These are phyloP conservation scores for Amaranthus palmeri DNA, from an alignment of 148 eudicot species.

Conservation along the genomic window DNA sequence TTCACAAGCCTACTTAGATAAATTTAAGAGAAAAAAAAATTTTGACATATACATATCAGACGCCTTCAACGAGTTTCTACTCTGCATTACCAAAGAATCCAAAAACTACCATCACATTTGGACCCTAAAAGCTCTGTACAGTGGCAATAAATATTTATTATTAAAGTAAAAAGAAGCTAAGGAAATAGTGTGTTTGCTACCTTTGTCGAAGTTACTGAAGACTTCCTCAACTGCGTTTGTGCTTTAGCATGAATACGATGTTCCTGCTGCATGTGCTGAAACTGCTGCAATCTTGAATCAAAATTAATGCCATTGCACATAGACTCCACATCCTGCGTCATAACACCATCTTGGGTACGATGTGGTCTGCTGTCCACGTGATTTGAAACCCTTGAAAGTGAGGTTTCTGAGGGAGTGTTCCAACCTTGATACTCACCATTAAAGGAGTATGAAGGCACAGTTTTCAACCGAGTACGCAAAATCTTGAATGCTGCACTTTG, in stretches of 20 bases:
- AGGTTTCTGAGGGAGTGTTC: conserved; percentile 32
- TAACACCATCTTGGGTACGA: conserved; percentile 46
- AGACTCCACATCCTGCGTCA: conserved; percentile 33
- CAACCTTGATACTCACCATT: conserved; percentile 37
- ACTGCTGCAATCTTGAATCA: conserved; percentile 60
- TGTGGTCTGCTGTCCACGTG: conserved; percentile 25
- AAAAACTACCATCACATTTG: background rate
- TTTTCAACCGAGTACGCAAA: conserved; percentile 79
- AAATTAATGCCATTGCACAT: conserved; percentile 71
- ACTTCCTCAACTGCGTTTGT: conserved; percentile 36
- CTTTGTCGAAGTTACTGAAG: conserved; percentile 45
- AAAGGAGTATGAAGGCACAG: conserved; percentile 78
- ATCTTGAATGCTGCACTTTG: conserved; percentile 84
- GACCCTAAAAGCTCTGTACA: background rate
- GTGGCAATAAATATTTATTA: too few relatives aligned
- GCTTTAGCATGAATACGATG: conserved; percentile 58
- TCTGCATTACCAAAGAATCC: background rate
- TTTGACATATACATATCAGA: too few relatives aligned
- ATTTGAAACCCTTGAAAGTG: conserved; percentile 26
- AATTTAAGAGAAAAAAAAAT: too few relatives aligned
- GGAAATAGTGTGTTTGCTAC: background rate
- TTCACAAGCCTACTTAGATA: too few relatives aligned
- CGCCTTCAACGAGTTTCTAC: background rate
- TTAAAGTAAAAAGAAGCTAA: too few relatives aligned
- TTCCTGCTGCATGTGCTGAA: conserved; percentile 63